Conservation (phyloP, 768 basidiomycete species). For the Trametes maxima region DNA sequence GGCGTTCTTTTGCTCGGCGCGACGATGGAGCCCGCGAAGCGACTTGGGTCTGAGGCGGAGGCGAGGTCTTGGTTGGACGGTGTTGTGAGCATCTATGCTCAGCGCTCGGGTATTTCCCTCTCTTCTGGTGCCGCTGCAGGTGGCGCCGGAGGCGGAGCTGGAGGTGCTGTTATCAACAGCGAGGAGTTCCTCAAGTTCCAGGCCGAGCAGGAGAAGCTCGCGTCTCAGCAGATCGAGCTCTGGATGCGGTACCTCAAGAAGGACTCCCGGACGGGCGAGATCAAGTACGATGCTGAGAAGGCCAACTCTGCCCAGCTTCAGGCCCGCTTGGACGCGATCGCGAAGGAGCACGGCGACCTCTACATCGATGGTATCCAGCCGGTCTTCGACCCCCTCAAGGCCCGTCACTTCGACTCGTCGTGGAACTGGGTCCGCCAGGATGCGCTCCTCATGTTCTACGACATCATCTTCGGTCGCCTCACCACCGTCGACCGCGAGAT, state of each 20-base stretch:
- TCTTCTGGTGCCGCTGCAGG: constrained; percentile 66
- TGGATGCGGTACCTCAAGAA: constrained; percentile 96
- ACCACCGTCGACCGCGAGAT: constrained; percentile 95
- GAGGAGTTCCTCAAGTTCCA: constrained; percentile 99
- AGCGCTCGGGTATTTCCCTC: constrained; percentile 85
- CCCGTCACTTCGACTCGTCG: constrained; percentile 96
- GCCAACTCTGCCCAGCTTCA: constrained; percentile 72
- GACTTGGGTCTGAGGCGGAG: constrained; percentile 86
- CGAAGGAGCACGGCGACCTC: constrained; percentile 88
- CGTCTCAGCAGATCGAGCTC: constrained; percentile 90
- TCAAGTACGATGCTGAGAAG: constrained; percentile 87
- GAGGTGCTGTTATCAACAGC: constrained; percentile 93
- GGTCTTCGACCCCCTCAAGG: constrained; percentile 92
- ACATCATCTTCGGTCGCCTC: constrained; percentile 94
- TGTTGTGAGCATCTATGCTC: constrained; percentile 83
- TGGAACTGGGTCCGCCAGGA: constrained; percentile 99
- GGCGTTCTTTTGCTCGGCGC: constrained; percentile 88
- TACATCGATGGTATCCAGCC: constrained; percentile 97
- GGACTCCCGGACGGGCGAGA: constrained; percentile 91
- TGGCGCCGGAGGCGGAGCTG: constrained; percentile 58
- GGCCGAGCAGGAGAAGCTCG: constrained; percentile 89
- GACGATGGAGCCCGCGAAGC: constrained; percentile 92
- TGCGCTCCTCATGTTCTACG: constrained; percentile 95
- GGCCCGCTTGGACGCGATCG: constrained; percentile 83
- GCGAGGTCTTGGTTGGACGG: constrained; percentile 93